phyloP scores from a whole-genome alignment of 108 stramenopile genomes.

The Hondaea fermentalgiana region DNA sequence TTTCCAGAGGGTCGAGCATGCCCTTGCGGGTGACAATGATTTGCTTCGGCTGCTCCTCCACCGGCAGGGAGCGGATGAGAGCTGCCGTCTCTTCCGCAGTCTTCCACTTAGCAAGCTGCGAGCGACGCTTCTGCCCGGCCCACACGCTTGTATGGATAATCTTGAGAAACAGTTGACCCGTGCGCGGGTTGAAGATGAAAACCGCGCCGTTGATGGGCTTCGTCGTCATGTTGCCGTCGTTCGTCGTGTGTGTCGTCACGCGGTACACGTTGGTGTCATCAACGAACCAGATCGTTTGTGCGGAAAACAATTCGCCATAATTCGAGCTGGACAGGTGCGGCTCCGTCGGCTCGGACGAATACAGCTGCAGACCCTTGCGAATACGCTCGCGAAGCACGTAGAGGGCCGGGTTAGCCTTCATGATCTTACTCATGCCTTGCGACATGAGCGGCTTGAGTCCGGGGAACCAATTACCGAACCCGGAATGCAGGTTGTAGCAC shows the following conservation, averaged over 20 bases:
- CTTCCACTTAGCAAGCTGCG: conserved; percentile 99
- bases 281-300: conserved; percentile 98
- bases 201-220: conserved; percentile 99
- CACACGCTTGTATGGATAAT: conserved; percentile 98
- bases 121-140: conserved; percentile 98
- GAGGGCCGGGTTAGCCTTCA: conserved; percentile 98
- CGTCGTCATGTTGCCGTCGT: conserved; percentile 95
- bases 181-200: conserved; percentile 97
- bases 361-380: conserved; percentile 96
- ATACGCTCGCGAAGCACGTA: conserved; percentile 97
- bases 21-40: conserved; percentile 98
- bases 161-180: conserved; percentile 94
- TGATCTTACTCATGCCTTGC: conserved; percentile 98
- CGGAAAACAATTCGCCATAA: conserved; percentile 94
- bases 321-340: conserved; percentile 96
- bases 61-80: conserved; percentile 89
- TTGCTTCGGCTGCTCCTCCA: conserved; percentile 98
- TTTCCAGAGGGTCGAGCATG: conserved; percentile 97
- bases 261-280: conserved; percentile 99
- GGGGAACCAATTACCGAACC: conserved; percentile 92
- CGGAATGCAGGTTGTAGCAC: conserved; percentile 93
- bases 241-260: conserved; percentile 97
- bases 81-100: conserved; percentile 98
- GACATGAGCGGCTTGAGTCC: conserved; percentile 94
- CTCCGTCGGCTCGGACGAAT: conserved; percentile 97